Evolutionary conservation across 768 basidiomycete species (phyloP).

Genomic region (Tremella yokohamensis): DNA sequence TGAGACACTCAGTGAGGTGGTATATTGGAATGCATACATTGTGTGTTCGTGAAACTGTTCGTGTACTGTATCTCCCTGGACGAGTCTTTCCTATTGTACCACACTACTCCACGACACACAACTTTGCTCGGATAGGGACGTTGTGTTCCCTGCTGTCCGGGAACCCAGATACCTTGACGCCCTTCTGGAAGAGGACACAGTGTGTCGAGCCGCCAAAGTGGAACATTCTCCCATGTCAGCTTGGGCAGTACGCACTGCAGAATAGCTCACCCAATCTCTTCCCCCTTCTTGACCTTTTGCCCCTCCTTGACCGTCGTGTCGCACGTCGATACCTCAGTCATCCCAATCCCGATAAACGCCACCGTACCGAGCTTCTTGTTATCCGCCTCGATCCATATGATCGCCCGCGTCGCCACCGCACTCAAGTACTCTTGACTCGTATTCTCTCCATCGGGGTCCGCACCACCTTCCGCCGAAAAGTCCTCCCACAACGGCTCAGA

Average conservation of each 20-base stretch:
- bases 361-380: constrained; percentile 59
- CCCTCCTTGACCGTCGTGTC: constrained; percentile 57
- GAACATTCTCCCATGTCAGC: constrained; percentile 50
- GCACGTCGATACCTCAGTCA: constrained; percentile 65
- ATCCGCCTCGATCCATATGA: constrained; percentile 61
- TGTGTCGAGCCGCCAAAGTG: constrained; percentile 64
- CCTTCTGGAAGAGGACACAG: constrained; percentile 55
- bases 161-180: constrained; percentile 49
- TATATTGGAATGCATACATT: too few species aligned
- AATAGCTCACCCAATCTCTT: constrained; percentile 55
- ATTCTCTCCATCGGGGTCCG: constrained; percentile 43
- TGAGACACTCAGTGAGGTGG: too few species aligned
- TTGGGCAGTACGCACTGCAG: not conserved
- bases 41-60: too few species aligned
- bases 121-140: constrained; percentile 48
- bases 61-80: too few species aligned
- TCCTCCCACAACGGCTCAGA: constrained; percentile 48
- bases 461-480: constrained; percentile 53
- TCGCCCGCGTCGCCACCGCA: constrained; percentile 55
- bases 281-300: constrained; percentile 57
- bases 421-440: constrained; percentile 54
- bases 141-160: constrained; percentile 44
- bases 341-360: constrained; percentile 61
- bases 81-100: too few species aligned
- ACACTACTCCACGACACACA: constrained; percentile 45